Conservation (phyloP, 345 rosid species). For the Ailanthus altissimus region DNA sequence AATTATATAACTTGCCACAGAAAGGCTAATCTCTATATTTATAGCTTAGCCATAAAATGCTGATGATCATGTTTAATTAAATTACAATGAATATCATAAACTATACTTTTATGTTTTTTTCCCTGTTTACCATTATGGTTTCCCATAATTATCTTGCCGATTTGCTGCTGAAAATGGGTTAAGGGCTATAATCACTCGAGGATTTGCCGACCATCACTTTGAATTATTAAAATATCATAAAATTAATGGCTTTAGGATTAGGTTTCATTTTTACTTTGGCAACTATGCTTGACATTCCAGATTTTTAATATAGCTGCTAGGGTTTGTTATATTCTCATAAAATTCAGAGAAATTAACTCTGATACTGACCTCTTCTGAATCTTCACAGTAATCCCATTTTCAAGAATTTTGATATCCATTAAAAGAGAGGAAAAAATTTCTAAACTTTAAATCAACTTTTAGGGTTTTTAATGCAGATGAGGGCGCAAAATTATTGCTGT, state of each 20-base stretch:
- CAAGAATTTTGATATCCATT: neutral
- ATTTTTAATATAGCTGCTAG: neutral
- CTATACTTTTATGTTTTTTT: conserved; percentile 13
- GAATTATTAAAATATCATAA: conserved; percentile 17
- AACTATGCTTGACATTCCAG: neutral
- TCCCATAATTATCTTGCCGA: conserved; percentile 31
- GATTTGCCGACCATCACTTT: conserved; percentile 17
- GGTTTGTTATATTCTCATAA: neutral
- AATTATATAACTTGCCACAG: conserved; percentile 26
- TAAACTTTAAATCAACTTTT: neutral
- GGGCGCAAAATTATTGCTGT: conserved; percentile 28
- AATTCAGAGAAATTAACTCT: neutral
- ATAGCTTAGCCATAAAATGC: neutral
- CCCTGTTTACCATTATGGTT: conserved; percentile 27
- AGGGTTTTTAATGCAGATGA: neutral
- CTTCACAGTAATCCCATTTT: neutral
- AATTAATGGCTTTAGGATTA: neutral
- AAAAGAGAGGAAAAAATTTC: neutral
- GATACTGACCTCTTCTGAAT: conserved; percentile 20
- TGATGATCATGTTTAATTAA: conserved; percentile 13
- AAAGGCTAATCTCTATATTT: conserved; percentile 21
- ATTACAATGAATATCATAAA: conserved; percentile 18
- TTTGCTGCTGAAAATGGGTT: conserved; percentile 35
- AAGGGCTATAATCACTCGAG: neutral
- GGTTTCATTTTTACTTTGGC: neutral